Evolutionary conservation across 208 protist species (phyloP), one percentile per base, ranked within the genome.

Genomic region (Balamuthia mandrillaris): DNA sequence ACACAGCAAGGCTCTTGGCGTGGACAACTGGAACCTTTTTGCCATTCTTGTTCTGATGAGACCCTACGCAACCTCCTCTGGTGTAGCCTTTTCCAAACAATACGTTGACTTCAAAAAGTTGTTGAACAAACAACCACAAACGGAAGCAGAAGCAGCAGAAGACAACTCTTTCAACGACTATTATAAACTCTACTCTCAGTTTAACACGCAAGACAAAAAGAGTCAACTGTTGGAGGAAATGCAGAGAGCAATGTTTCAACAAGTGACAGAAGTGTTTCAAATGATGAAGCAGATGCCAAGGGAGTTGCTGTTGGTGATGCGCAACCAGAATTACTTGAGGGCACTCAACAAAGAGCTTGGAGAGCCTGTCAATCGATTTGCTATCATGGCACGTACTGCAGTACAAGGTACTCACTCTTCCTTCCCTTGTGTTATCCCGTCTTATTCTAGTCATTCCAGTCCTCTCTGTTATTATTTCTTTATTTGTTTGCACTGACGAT

Each of bases 311-410:
- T 42, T 74, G 41, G 65, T 74, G 4, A 37, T 74, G 27, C 65
- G 65, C n/a, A 74, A 74, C 65, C 65, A 74, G 18, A 74, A 74
- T 42, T 74, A 74, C 18, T 27, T 74, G 65, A 37, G 65, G 18
- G 65, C 65, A 24, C 63, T 74, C n/a, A 74, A 74, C 65, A 74
- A 74, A 31, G 65, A 74, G 65, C 65, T 74, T 37, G 65, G 65
- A 37, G 65, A 74, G 9, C 65, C 65, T 24, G 65, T 74, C n/a
- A 74, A 74, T 3, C 65, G 65, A n/a, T 74, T 74, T 42, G 51
- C 65, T 14, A 51, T 74, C 39, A 74, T 74, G 65, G 65, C 65
- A 21, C 65, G 65, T 5, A 42, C 51, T 37, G 65, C 65, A 2
- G 65, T 74, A 5, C 44, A 74, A 42, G 65, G 65, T 27, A 74